Evolutionary conservation across 768 basidiomycete species (phyloP).

Genomic region (Calocybe cyanea): DNA sequence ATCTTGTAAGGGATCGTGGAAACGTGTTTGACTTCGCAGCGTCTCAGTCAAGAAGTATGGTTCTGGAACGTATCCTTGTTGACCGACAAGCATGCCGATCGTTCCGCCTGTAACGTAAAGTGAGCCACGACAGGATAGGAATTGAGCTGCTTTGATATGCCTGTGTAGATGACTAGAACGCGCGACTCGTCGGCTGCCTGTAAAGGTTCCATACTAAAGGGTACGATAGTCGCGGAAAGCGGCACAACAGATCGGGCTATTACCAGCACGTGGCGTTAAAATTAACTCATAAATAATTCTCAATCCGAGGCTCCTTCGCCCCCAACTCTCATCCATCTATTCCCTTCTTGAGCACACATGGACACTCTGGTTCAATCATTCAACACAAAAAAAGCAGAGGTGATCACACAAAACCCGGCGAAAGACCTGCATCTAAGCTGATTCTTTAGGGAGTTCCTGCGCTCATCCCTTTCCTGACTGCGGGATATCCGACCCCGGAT

Average conservation of each 20-base stretch:
- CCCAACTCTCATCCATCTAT: constrained; percentile 13
- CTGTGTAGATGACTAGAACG: constrained; percentile 88
- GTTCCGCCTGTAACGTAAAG: constrained; percentile 53
- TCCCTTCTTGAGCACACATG: constrained; percentile 56
- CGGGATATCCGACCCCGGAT: constrained; percentile 77
- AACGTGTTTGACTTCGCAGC: constrained; percentile 76
- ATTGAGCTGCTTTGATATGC: constrained; percentile 16
- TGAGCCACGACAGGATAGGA: neutral
- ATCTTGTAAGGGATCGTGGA: constrained; percentile 87
- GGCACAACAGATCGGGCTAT: no score
- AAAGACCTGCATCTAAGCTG: no score
- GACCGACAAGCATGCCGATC: constrained; percentile 81
- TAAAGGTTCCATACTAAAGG: constrained; percentile 52
- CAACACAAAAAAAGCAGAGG: constrained; percentile 57
- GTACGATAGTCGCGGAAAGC: no score
- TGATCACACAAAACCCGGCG: constrained; percentile 17
- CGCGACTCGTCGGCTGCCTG: constrained; percentile 62
- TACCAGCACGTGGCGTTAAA: constrained; percentile 20
- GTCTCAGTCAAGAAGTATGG: constrained; percentile 86
- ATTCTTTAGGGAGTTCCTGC: constrained; percentile 48
- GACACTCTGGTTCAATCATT: constrained; percentile 71
- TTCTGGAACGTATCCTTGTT: constrained; percentile 79
- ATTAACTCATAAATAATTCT: constrained; percentile 9
- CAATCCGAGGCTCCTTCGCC: constrained; percentile 16
- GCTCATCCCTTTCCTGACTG: constrained; percentile 88